Conservation (phyloP, 2,329 filamentous ascomycete genomes). For the Onygenales sp. region DNA sequence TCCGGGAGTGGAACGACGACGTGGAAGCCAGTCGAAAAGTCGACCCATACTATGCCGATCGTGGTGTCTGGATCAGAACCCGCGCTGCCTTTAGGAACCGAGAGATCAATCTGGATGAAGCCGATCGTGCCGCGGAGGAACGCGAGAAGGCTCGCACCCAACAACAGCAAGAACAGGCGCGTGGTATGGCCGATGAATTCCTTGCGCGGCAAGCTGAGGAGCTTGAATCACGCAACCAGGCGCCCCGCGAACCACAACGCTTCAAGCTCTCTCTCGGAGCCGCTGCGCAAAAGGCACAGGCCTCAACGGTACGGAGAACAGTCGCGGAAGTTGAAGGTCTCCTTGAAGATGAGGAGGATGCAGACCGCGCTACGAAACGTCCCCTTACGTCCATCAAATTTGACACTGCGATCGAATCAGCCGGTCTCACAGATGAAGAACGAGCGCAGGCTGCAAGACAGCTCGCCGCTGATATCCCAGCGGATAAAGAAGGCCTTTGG, state of each 20-base stretch:
- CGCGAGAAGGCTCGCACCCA: slow-evolving; percentile 61
- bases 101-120: slow-evolving; percentile 70
- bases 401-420: slow-evolving; percentile 57
- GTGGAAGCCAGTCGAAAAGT: slow-evolving; percentile 62
- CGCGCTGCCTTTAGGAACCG: slow-evolving; percentile 62
- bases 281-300: slow-evolving; percentile 63
- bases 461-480: slow-evolving; percentile 82
- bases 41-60: slow-evolving; percentile 80
- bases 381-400: slow-evolving; percentile 76
- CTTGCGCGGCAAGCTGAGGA: slow-evolving; percentile 75
- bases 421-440: slow-evolving; percentile 75
- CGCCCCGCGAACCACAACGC: slow-evolving; percentile 52
- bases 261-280: slow-evolving; percentile 92
- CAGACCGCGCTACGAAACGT: slow-evolving; percentile 57
- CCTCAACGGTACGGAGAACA: slow-evolving; percentile 57
- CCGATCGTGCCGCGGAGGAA: slow-evolving; percentile 69
- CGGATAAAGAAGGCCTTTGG: slow-evolving; percentile 78
- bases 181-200: slow-evolving; percentile 83
- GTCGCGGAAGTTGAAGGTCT: slow-evolving; percentile 91
- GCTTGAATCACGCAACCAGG: slow-evolving; percentile 43
- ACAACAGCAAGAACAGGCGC: slow-evolving; percentile 66
- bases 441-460: slow-evolving; percentile 70
- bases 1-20: slow-evolving; percentile 84
- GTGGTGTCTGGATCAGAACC: slow-evolving; percentile 73
- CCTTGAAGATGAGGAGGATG: slow-evolving; percentile 87